phyloP scores from a whole-genome alignment of 1,284 basidiomycete genomes.

The Trichosporon sp. region DNA sequence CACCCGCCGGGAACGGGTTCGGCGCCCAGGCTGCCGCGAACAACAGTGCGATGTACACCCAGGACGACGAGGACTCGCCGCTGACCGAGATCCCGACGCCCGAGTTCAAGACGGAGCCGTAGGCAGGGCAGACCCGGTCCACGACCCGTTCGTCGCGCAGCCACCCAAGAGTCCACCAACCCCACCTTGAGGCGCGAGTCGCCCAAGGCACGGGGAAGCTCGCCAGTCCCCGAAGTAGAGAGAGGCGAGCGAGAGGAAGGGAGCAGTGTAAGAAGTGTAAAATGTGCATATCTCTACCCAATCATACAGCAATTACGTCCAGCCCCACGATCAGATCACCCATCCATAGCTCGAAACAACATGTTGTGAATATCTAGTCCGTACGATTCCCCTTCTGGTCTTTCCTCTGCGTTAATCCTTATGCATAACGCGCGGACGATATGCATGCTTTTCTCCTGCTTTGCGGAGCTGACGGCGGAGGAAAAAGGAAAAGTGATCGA shows the following conservation, averaged over 20 bases:
- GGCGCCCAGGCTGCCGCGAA: background rate
- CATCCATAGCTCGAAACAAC: background rate
- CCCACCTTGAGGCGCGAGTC: too few species aligned
- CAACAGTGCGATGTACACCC: background rate
- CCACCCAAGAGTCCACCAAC: too few species aligned
- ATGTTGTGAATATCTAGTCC: background rate
- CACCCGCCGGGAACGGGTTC: background rate
- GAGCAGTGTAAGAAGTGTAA: background rate
- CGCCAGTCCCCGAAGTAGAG: too few species aligned
- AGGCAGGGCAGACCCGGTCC: background rate
- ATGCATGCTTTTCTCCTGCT: background rate
- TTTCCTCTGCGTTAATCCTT: background rate
- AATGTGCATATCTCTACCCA: background rate
- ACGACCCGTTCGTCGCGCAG: too few species aligned
- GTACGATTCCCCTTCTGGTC: background rate
- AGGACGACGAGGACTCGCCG: background rate
- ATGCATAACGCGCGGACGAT: background rate
- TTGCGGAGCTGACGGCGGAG: background rate
- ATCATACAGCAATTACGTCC: background rate
- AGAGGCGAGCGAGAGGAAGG: too few species aligned
- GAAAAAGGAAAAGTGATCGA: background rate
- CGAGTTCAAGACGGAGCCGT: background rate
- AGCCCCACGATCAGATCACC: background rate
- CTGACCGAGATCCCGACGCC: background rate
- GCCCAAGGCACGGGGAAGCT: too few species aligned